Evolutionary conservation across 2,329 filamentous ascomycete species (phyloP).

Genomic region (Alternaria sp.): DNA sequence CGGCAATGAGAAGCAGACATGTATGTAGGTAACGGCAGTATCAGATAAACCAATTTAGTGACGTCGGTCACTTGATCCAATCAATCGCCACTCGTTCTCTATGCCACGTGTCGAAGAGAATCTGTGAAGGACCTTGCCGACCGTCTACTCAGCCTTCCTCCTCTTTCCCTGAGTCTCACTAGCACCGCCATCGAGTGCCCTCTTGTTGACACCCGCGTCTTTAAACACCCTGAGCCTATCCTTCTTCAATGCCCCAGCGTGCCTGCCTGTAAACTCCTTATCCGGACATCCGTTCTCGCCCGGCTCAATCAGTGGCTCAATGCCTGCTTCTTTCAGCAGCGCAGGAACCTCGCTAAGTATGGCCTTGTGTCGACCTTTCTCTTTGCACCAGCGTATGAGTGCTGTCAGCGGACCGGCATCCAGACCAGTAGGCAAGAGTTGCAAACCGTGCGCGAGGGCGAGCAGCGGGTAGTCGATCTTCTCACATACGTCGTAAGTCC

Average conservation of each 20-base stretch:
- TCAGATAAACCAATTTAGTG: too few species aligned
- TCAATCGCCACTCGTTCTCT: too few species aligned
- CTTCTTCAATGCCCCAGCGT: conserved; percentile 8
- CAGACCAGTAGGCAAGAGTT: conserved; percentile 9
- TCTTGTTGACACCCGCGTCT: not conserved
- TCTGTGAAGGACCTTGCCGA: too few species aligned
- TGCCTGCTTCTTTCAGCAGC: conserved; percentile 7
- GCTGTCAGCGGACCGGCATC: conserved; percentile 27
- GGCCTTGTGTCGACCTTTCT: not conserved
- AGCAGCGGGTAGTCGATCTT: conserved; percentile 26
- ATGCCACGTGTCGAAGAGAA: too few species aligned
- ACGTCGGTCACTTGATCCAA: too few species aligned
- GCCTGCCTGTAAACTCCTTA: not conserved
- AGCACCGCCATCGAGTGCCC: not conserved
- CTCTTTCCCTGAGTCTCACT: not conserved
- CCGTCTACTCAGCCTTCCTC: not conserved
- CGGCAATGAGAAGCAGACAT: too few species aligned
- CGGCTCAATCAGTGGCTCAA: conserved; percentile 14
- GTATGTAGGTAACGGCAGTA: too few species aligned
- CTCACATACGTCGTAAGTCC: conserved; percentile 12
- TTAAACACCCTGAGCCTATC: conserved; percentile 8
- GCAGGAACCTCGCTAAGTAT: conserved; percentile 17
- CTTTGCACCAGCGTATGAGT: conserved; percentile 17
- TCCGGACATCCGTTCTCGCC: conserved; percentile 7
- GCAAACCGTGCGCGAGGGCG: conserved; percentile 18